Evolutionary conservation across 768 basidiomycete genomes (phyloP).

Genomic region (Boletus rubescentipes): DNA sequence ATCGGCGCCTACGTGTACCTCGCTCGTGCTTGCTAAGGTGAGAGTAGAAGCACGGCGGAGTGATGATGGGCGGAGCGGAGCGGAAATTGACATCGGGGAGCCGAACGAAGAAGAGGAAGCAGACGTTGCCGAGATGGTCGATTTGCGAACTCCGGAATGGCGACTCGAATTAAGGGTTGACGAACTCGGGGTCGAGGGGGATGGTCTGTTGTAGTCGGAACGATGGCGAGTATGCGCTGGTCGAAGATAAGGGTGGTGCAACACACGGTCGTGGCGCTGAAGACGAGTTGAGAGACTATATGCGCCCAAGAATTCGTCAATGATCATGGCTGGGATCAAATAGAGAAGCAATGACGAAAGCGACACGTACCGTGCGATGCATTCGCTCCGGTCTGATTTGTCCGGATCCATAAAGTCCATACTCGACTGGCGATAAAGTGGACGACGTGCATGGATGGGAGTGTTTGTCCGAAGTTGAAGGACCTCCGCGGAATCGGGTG

Average conservation of each 20-base stretch:
- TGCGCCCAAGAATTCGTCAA: constrained; percentile 14
- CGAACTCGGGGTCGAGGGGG: constrained; percentile 61
- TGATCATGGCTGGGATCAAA: constrained; percentile 2
- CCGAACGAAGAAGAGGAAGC: constrained; percentile 34
- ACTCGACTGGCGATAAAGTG: constrained; percentile 77
- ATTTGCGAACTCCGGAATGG: constrained; percentile 30
- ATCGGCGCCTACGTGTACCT: constrained; percentile 9
- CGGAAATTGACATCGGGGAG: constrained; percentile 37
- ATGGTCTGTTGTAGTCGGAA: constrained; percentile 21
- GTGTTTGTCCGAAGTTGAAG: constrained; percentile 50
- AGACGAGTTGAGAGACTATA: constrained; percentile 64
- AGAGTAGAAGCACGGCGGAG: constrained; percentile 38
- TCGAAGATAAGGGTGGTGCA: constrained; percentile 62
- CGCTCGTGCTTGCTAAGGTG: constrained; percentile 26
- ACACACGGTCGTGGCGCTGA: constrained; percentile 59
- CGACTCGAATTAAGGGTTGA: constrained; percentile 55
- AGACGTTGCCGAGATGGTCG: constrained; percentile 28
- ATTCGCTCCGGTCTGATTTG: constrained; percentile 44
- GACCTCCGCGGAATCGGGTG: constrained; percentile 38
- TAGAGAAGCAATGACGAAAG: neutral
- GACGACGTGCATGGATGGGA: constrained; percentile 45
- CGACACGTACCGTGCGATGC: constrained; percentile 60
- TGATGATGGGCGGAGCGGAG: constrained; percentile 44
- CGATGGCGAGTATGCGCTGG: constrained; percentile 29
- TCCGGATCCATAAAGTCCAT: constrained; percentile 78